Percentiles rank a stretch among this genome's conserved stretches.
phyloP scores from a whole-genome alignment of 2,329 filamentous ascomycete genomes.

The Ceratocystis papillata region DNA sequence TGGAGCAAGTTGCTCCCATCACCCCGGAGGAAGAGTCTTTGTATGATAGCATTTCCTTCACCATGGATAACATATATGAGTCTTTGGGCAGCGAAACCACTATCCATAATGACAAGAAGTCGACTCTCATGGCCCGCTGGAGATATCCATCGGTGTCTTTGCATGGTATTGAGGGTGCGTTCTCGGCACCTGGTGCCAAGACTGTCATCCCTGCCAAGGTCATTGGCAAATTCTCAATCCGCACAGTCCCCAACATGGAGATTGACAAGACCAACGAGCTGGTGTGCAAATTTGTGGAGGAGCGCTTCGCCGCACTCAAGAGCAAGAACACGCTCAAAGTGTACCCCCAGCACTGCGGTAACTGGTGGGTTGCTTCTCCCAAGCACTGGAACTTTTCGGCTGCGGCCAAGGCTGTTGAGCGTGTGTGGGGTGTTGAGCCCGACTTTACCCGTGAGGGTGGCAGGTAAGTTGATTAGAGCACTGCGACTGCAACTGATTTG shows the following conservation, averaged over 20 bases:
- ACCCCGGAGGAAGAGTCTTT: conserved; percentile 75
- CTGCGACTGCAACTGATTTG: not conserved
- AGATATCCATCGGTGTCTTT: conserved; percentile 86
- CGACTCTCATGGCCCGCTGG: conserved; percentile 92
- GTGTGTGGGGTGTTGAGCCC: conserved; percentile 85
- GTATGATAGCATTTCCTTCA: conserved; percentile 87
- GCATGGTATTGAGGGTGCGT: conserved; percentile 91
- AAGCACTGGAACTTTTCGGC: conserved; percentile 99
- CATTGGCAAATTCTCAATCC: conserved; percentile 94
- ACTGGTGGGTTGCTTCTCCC: conserved; percentile 97
- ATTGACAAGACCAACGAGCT: conserved; percentile 75
- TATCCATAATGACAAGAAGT: conserved; percentile 80
- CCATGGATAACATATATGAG: conserved; percentile 90
- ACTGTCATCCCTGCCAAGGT: conserved; percentile 98
- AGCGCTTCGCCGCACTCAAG: conserved; percentile 72
- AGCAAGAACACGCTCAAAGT: conserved; percentile 88
- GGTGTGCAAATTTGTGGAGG: conserved; percentile 73
- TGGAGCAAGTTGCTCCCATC: conserved; percentile 82
- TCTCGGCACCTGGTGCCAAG: conserved; percentile 86
- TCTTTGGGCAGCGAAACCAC: conserved; percentile 80
- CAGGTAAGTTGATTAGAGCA: conserved; percentile 43
- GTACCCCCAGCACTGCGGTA: conserved; percentile 76
- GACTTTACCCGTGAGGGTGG: conserved; percentile 95
- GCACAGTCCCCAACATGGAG: conserved; percentile 96
- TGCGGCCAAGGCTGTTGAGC: conserved; percentile 88